phyloP scores from a whole-genome alignment of 2,329 filamentous ascomycete genomes.

The Canariomyces notabilis region DNA sequence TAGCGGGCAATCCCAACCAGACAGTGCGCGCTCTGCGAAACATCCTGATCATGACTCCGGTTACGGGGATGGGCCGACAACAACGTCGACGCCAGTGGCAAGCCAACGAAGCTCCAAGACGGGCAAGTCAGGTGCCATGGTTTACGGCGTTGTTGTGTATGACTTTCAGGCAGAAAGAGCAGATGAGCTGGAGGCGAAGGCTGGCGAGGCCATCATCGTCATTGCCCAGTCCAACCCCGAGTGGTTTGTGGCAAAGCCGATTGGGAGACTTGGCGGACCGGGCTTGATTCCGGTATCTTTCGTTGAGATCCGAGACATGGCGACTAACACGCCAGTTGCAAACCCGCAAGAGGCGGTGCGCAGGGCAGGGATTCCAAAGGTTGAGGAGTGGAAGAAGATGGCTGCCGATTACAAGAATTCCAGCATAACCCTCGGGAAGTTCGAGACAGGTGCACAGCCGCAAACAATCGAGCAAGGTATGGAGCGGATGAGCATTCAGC shows the following conservation, averaged over 20 bases:
- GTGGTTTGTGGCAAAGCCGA: constrained; percentile 99
- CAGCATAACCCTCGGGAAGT: constrained; percentile 92
- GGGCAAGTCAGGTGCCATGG: constrained; percentile 68
- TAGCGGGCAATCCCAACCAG: constrained; percentile 65
- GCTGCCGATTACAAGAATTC: constrained; percentile 98
- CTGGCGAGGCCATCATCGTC: constrained; percentile 94
- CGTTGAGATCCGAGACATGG: constrained; percentile 93
- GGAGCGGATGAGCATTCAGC: constrained; percentile 73
- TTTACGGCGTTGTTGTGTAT: constrained; percentile 95
- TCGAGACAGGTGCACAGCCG: constrained; percentile 53
- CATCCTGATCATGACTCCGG: constrained; percentile 83
- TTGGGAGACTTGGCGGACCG: constrained; percentile 89
- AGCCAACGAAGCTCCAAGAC: constrained; percentile 47
- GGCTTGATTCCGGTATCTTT: constrained; percentile 95
- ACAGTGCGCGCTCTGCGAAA: constrained; percentile 46
- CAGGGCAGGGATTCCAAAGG: constrained; percentile 83
- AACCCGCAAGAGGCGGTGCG: constrained; percentile 82
- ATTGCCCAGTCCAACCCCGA: constrained; percentile 98
- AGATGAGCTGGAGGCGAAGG: constrained; percentile 94
- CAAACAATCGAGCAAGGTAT: constrained; percentile 61
- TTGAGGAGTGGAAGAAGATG: constrained; percentile 99
- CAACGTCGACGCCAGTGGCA: constrained; percentile 31
- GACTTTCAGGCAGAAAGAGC: constrained; percentile 91
- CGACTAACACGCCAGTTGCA: constrained; percentile 71
- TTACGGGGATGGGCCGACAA: constrained; percentile 59